Percentiles rank a stretch among this genome's conserved stretches.
Conservation (phyloP, 352 stramenopile species). For the Hyphochytrium catenoides region DNA sequence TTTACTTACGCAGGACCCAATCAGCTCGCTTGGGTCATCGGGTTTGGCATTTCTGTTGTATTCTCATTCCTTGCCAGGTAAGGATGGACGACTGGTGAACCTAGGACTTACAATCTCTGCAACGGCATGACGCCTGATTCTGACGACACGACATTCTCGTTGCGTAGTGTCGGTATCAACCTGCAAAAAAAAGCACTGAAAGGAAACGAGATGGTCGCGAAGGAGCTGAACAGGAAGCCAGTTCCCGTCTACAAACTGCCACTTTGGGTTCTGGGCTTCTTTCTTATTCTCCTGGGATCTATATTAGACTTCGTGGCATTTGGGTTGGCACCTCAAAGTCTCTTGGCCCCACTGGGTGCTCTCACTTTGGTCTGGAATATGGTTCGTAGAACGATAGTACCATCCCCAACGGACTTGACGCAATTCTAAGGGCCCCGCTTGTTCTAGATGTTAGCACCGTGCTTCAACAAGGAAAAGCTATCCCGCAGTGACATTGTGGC, state of each 20-base stretch:
- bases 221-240: constrained; percentile 20
- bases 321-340: constrained; percentile 55
- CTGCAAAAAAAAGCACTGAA: constrained; percentile 57
- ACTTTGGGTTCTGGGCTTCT: constrained; percentile 52
- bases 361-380: constrained; percentile 78
- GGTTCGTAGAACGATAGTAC: constrained; percentile 14
- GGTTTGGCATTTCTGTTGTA: constrained; percentile 44
- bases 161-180: constrained; percentile 39
- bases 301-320: constrained; percentile 73
- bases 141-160: background rate
- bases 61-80: constrained; percentile 36
- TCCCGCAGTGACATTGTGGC: constrained; percentile 40
- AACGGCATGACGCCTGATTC: too few relatives aligned
- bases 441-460: constrained; percentile 36
- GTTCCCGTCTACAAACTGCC: constrained; percentile 40
- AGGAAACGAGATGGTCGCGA: constrained; percentile 32
- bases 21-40: constrained; percentile 37
- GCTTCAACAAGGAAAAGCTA: constrained; percentile 63
- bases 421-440: background rate
- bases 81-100: too few relatives aligned
- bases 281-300: constrained; percentile 44
- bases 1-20: constrained; percentile 28
- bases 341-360: constrained; percentile 54
- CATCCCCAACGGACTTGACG: too few relatives aligned
- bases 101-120: too few relatives aligned